Base-by-base conservation (phyloP, 2,329 filamentous ascomycete species). In the Penicillium sp. region DNA sequence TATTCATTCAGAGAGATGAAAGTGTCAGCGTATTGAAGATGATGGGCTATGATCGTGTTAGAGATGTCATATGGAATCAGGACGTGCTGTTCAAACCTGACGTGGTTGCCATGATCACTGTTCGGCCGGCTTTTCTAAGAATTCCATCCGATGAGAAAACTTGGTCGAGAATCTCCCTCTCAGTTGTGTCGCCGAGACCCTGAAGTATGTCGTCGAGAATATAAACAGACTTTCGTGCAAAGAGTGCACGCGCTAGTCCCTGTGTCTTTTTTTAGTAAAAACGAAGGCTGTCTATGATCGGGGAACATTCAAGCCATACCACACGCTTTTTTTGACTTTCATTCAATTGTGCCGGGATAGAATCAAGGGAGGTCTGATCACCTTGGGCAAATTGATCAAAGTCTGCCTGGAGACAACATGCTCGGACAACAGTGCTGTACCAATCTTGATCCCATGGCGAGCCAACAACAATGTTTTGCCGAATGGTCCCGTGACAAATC, bases 141-240 rank as follows among this genome's bases (percentile, higher is more conserved):
- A 71, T 51, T 18, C 72, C 72, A n/a, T 68, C 58, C 4, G 52
- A 55, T 3, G 70, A 67, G 34, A 75, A 66, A 4, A 76, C 58
- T 35, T 59, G 62, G 40, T 68, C 60, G 51, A 71, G 69, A 7
- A 75, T 66, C 5, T 57, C 54, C 18, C 68, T 68, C 39, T 73
- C 71, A 0, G 72, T 74, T 33, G 68, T 61, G 18, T 62, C 59
- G 52, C 75, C 73, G 11, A 76, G 65, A 1, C 71, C 72, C 41
- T 66, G 72, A 11, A 76, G 65, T 32, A 68, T 66, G 51, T 75
- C 73, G 53, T 76, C 73, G 18, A 76, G 60, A 13, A 76, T 59
- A n/a, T 74, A 55, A 25, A 73, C 62, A 11, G 67, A 59, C 32
- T 66, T 66, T 43, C 67, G 65, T 9, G 72, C 66, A 51, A 74